Conservation (phyloP, 495 filamentous ascomycete species). For the Beverwykella pulmonaria region DNA sequence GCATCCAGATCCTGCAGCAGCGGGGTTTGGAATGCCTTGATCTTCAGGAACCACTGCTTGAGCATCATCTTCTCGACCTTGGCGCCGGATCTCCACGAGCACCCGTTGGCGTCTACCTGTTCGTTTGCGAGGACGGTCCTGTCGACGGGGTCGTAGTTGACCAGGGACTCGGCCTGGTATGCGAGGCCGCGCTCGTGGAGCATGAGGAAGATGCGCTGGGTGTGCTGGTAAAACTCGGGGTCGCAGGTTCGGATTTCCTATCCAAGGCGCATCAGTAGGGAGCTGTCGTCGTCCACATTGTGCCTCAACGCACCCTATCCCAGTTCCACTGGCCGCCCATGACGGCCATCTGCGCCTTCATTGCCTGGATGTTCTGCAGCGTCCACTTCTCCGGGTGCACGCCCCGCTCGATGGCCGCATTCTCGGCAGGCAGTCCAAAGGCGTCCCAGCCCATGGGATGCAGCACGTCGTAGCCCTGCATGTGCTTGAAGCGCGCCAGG, state of each 20-base stretch:
- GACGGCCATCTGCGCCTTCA: slow-evolving; percentile 76
- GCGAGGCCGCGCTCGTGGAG: slow-evolving; percentile 72
- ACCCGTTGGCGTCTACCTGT: slow-evolving; percentile 81
- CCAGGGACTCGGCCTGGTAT: slow-evolving; percentile 75
- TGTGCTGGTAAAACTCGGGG: slow-evolving; percentile 85
- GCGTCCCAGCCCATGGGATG: slow-evolving; percentile 95
- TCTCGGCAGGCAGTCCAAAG: slow-evolving; percentile 88
- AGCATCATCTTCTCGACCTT: slow-evolving; percentile 78
- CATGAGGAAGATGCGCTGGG: slow-evolving; percentile 79
- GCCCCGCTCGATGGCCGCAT: slow-evolving; percentile 86
- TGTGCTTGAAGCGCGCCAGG: slow-evolving; percentile 72
- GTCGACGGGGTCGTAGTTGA: slow-evolving; percentile 90
- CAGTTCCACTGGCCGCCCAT: slow-evolving; percentile 85
- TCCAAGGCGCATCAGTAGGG: slow-evolving; percentile 5
- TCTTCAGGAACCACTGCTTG: slow-evolving; percentile 89
- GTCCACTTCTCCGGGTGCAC: slow-evolving; percentile 81
- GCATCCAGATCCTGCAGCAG: slow-evolving; percentile 71
- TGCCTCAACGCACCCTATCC: slow-evolving; percentile 63
- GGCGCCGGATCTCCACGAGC: slow-evolving; percentile 85
- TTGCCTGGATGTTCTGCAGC: slow-evolving; percentile 71
- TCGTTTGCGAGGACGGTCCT: slow-evolving; percentile 90
- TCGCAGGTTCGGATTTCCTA: slow-evolving; percentile 84
- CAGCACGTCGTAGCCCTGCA: slow-evolving; percentile 75
- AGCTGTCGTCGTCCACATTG: background rate
- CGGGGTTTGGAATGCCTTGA: slow-evolving; percentile 75